Base-by-base conservation (phyloP, 2,329 filamentous ascomycete species). In the Fusarium buxicola region DNA sequence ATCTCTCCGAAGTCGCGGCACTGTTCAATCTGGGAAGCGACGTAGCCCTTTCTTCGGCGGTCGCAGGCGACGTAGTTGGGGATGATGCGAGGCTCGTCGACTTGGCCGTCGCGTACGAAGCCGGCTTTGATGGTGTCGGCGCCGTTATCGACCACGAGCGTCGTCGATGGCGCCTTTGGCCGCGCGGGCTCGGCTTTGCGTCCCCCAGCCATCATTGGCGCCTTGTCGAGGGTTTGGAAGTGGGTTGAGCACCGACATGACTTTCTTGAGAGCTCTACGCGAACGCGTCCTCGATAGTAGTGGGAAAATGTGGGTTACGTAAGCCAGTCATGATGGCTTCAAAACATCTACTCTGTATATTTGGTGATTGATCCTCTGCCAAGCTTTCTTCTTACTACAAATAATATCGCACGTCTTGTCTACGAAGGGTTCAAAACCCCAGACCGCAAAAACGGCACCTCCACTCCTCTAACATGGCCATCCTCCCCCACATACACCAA, bases 101-200 rank as follows among this genome's bases (percentile, higher is more conserved):
- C 71, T 50, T 79, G 73, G 24, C 79, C 72, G 32, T 78, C 76
- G 31, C 79, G 76, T 2, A 88, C 87, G 69, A 94, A 90, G 49
- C 95, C 95, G 13, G 94, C 93, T 80, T 99, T 99, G 75, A 99
- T 86, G 7, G 89, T 94, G 77, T 92, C 90, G 38, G 90, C 94
- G 74, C 95, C 95, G 80, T 98, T 97, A 80, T 99, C 95, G 72
- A 99, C 83, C 40, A 99, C 84, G 50, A 99, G 88, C 0, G 94
- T 97, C 56, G 81, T 85, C 2, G 82, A 73, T 0, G 89, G 88
- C 8, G 86, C 78, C 21, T 81, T 73, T 5, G 84, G 78, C 40
- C 80, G 78, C 7, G 81, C 74, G 13, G 80, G 74, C 49, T 86
- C 86, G 45, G 82, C 78, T 74, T 86, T 89, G 69, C 79, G 79